Evolutionary conservation across 2,329 filamentous ascomycete genomes (phyloP).

Genomic region (Mycogone perniciosa): DNA sequence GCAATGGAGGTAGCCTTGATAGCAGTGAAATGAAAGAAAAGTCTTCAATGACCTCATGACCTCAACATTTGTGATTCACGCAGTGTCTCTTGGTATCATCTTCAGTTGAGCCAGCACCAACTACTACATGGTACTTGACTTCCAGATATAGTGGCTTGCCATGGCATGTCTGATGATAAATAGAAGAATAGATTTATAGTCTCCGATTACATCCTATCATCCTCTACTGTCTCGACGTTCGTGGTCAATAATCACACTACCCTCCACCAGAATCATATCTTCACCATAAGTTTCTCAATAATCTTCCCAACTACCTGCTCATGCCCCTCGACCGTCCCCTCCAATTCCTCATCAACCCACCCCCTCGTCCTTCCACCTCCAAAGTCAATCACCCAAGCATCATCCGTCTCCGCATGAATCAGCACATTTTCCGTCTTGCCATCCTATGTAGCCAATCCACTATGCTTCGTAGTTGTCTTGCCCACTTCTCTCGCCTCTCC

Average conservation of each 20-base stretch:
- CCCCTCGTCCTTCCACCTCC: conserved; percentile 15
- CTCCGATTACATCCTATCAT: too few relatives aligned
- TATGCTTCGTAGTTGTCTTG: not conserved
- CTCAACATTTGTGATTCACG: too few relatives aligned
- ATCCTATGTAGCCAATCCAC: conserved; percentile 19
- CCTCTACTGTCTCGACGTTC: too few relatives aligned
- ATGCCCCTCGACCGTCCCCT: not conserved
- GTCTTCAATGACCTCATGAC: fast-evolving
- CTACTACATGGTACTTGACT: too few relatives aligned
- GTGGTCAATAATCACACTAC: too few relatives aligned
- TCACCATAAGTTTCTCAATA: not conserved
- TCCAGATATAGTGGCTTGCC: too few relatives aligned
- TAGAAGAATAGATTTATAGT: too few relatives aligned
- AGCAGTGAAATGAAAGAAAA: not conserved
- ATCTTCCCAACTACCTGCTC: not conserved
- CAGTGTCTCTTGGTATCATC: too few relatives aligned
- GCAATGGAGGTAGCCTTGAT: not conserved
- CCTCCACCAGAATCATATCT: too few relatives aligned
- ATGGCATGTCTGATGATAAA: too few relatives aligned
- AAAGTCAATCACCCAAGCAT: conserved; percentile 27
- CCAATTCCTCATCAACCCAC: not conserved
- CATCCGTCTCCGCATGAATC: conserved; percentile 19
- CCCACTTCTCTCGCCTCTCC: not conserved
- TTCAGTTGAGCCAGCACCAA: too few relatives aligned
- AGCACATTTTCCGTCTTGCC: conserved; percentile 27